Base-by-base conservation (phyloP, 1,284 basidiomycete species). In the Phellopilus nigrolimitatus region DNA sequence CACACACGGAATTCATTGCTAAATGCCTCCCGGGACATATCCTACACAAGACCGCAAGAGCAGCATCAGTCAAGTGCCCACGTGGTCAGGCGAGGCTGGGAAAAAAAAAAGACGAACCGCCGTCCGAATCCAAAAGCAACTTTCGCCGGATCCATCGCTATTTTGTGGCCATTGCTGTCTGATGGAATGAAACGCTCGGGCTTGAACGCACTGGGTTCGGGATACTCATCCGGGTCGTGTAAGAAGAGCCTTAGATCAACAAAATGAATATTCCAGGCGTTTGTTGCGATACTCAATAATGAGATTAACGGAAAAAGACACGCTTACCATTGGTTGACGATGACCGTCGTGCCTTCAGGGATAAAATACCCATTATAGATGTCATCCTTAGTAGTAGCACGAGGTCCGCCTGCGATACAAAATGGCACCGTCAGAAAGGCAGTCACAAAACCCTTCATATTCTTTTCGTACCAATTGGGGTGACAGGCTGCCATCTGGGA, bases 121-220 rank as follows among this genome's bases (percentile, higher is more conserved):
- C 45, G 17, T 12, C 45, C 45, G n/a, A 47, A 47, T 4, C 45
- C 45, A 24, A 47, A 47, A 6, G 34, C 33, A n/a, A 47, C 15
- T 13, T 37, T 37, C 5, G 19, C 21, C 15, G 45, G 31, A 31
- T 47, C 45, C 19, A 9, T 13, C 21, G 45, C 31, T 21, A 22
- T n/a, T 3, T 19, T 25, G 21, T 24, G 8, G 34, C 34, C 10
- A 3, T 15, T 17, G n/a, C 27, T 5, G 22, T 38, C 17, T 25
- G 34, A 22, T 41, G 22, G 12, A 28, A 60, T 42, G 25, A 56
- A 57, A 3, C 59, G 47, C 43, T 60, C 59, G 17, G 59, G 59
- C 28, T 49, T 53, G 47, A 60, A 60, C 21, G 36, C 28, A 43
- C 46, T 19, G 10, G 57, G 53, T 34, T 60, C 54, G 8, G 43